phyloP scores from a whole-genome alignment of 1,284 basidiomycete species.

The Leccinum ponderosum region DNA sequence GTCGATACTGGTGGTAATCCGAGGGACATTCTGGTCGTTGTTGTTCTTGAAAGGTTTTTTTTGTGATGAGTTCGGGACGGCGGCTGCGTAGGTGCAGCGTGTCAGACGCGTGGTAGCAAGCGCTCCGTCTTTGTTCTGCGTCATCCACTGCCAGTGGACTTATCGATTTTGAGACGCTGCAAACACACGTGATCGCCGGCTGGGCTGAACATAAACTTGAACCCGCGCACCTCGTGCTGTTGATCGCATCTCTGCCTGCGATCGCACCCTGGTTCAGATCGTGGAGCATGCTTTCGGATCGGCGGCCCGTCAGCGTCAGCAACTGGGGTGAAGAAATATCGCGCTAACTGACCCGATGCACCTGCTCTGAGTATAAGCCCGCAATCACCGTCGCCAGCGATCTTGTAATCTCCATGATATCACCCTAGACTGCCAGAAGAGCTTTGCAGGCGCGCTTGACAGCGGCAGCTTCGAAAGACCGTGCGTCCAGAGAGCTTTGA shows the following conservation, averaged over 20 bases:
- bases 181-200: too few relatives aligned
- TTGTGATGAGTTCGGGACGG: background rate
- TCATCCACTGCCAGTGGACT: background rate
- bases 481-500: conserved; percentile 44
- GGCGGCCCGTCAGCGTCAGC: background rate
- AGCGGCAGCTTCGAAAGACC: conserved; percentile 50
- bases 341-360: conserved; percentile 43
- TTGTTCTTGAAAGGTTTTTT: background rate
- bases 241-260: conserved; percentile 54
- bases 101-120: conserved; percentile 17
- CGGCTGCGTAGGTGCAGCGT: conserved; percentile 7
- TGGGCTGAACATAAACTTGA: too few relatives aligned
- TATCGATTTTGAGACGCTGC: too few relatives aligned
- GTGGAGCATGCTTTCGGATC: conserved; percentile 46
- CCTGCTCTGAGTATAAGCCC: conserved; percentile 84
- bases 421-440: conserved; percentile 78
- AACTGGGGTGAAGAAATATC: background rate
- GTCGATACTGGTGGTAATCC: conserved; percentile 56
- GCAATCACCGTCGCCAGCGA: conserved; percentile 76
- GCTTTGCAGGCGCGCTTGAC: conserved; percentile 69
- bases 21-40: conserved; percentile 36
- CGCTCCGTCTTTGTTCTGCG: background rate
- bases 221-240: conserved; percentile 42
- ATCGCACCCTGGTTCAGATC: conserved; percentile 32
- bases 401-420: conserved; percentile 89